These are phyloP conservation scores for Cyberlindnera amylophila DNA, from an alignment of 805 yeast species.

Conservation along the genomic window DNA sequence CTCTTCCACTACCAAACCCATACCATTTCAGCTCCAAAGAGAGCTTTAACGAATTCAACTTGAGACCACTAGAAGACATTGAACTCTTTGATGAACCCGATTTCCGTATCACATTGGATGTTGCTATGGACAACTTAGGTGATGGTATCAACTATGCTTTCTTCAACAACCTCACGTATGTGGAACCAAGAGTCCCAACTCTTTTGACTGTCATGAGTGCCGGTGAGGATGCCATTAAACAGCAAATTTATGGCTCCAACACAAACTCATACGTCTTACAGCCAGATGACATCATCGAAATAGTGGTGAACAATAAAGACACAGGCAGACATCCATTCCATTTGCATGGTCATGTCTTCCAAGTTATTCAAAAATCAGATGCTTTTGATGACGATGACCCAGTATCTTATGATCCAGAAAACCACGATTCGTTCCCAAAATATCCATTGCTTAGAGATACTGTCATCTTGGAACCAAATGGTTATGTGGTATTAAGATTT, in stretches of 20 bases:
- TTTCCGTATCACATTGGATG: constrained; percentile 52
- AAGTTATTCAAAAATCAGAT: constrained; percentile 71
- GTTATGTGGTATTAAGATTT: constrained; percentile 82
- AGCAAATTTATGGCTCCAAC: constrained; percentile 67
- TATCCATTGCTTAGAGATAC: constrained; percentile 85
- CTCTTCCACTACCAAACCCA: constrained; percentile 28
- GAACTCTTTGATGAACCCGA: constrained; percentile 58
- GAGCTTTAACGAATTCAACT: constrained; percentile 33
- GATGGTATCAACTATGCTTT: constrained; percentile 95
- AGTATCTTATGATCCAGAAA: constrained; percentile 50
- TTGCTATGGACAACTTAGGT: constrained; percentile 76
- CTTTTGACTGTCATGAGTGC: constrained; percentile 74
- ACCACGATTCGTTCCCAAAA: constrained; percentile 53
- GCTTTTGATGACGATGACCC: constrained; percentile 51
- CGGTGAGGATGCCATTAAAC: constrained; percentile 53
- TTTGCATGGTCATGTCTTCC: constrained; percentile 87
- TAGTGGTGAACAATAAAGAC: constrained; percentile 81
- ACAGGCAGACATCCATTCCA: constrained; percentile 98
- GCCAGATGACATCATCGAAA: constrained; percentile 57
- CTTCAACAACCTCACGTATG: constrained; percentile 82
- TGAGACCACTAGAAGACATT: constrained; percentile 40
- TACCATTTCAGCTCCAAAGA: constrained; percentile 15
- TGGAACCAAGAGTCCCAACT: constrained; percentile 81
- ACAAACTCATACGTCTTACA: constrained; percentile 70
- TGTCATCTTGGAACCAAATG: constrained; percentile 73